Base-by-base conservation (phyloP, 2,329 filamentous ascomycete species). In the Sarocladium brachiariae region DNA sequence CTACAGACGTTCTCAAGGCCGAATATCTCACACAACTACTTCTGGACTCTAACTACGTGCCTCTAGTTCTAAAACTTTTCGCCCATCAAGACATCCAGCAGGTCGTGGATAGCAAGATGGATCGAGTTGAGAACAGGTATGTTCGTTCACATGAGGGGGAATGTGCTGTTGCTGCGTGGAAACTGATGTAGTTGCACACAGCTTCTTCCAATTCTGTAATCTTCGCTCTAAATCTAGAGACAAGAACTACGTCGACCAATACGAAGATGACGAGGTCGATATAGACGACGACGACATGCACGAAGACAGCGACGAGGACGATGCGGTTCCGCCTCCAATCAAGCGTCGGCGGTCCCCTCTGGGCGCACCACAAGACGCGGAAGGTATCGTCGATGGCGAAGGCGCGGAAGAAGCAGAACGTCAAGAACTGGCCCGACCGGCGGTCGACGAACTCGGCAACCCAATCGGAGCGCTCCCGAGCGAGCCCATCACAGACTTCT, bases 1-100 rank as follows among this genome's bases (percentile, higher is more conserved):
- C 51, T 47, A 38, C 55, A 95, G 89, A 99, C 64, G 80, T 97
- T 24, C 73, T 99, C 56, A 96, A 96, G 64, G 96, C 93, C 58
- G 93, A 99, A 68, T 97, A 96, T 61, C 73, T 99, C 61, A 92
- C 90, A 1, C 93, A 99, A 63, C 78, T 99, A 2, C 73, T 99
- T 10, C 77, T 99, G 24, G 93, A 99, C 67, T 93, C 89, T 3
- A 97, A 96, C 65, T 99, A 96, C 65, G 77, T 99, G 6, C 92
- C 92, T 1, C 74, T 99, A 25, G 86, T 96, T 21, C 72, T 99
- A 27, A 97, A 97, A 70, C 81, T 96, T 46, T 91, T 96, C 65
- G 90, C 92, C 47, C 85, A 96, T 62, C 91, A 96, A 65, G 95
- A 99, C 56, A 83, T 96, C 31, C 92, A 96, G 58, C 86, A 89